phyloP scores from a whole-genome alignment of 371 early-diverging fungal genomes.

The Syncephalastrum contaminatum region DNA sequence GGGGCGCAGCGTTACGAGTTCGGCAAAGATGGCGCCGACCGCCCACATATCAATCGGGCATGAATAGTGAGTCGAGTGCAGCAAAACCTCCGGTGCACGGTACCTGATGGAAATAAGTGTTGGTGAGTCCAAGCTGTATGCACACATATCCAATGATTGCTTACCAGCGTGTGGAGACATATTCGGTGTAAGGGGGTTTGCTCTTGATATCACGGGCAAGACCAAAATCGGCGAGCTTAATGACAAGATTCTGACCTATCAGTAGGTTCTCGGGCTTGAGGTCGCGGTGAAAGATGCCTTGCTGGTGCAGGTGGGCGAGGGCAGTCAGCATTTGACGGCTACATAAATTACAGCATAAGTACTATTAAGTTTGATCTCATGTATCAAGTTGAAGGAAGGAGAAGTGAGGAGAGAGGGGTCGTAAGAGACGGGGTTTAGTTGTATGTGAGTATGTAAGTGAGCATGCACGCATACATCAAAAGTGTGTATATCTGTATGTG shows the following conservation, averaged over 20 bases:
- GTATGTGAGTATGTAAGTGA: neutral
- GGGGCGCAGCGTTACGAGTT: slow-evolving; percentile 81
- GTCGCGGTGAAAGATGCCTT: slow-evolving; percentile 92
- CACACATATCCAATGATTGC: neutral
- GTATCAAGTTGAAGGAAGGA: too few species aligned
- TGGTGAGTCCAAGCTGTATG: slow-evolving; percentile 1
- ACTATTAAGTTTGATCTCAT: too few species aligned
- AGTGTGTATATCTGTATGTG: too few species aligned
- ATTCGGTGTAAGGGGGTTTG: slow-evolving; percentile 87
- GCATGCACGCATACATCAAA: neutral
- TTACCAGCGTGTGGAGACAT: slow-evolving; percentile 96
- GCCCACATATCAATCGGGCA: slow-evolving; percentile 99
- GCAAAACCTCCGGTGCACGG: slow-evolving; percentile 97
- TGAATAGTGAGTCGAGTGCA: slow-evolving; percentile 86
- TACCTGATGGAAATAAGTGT: slow-evolving; percentile 61
- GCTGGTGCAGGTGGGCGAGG: slow-evolving; percentile 87
- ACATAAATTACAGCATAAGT: neutral
- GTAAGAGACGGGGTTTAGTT: neutral
- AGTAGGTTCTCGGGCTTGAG: slow-evolving; percentile 92
- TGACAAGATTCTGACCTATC: slow-evolving; percentile 38
- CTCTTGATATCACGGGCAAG: slow-evolving; percentile 85
- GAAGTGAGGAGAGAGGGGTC: neutral
- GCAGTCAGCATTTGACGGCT: slow-evolving; percentile 84
- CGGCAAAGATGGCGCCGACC: slow-evolving; percentile 91
- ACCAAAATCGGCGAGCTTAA: slow-evolving; percentile 96